Percentiles rank a stretch among this genome's conserved stretches.
Evolutionary conservation across 208 protist genomes (phyloP).

Genomic region (Endotrypanum monterogeii): DNA sequence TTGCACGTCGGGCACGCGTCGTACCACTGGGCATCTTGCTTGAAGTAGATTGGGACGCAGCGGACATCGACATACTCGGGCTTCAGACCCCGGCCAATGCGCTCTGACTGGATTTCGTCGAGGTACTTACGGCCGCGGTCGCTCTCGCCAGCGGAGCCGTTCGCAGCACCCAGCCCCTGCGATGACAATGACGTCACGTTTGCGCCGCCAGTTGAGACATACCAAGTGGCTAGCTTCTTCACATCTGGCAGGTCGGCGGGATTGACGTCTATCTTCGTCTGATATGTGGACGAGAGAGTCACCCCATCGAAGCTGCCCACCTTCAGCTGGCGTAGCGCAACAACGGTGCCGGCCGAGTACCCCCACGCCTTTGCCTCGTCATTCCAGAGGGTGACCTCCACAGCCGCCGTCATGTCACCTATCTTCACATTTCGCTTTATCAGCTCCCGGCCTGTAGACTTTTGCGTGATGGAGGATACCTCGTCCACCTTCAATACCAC

Average conservation of each 20-base stretch:
- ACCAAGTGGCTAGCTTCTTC: constrained; percentile 88
- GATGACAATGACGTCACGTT: constrained; percentile 79
- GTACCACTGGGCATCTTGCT: constrained; percentile 92
- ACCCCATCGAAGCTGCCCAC: constrained; percentile 88
- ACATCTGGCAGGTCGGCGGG: constrained; percentile 70
- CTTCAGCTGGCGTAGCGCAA: constrained; percentile 86
- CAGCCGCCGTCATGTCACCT: constrained; percentile 71
- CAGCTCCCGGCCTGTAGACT: constrained; percentile 82
- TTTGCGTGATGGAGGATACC: constrained; percentile 74
- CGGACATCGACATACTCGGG: constrained; percentile 88
- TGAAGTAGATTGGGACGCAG: constrained; percentile 90
- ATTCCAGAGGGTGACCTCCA: constrained; percentile 92
- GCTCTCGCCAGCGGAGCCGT: constrained; percentile 47
- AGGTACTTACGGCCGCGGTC: constrained; percentile 87
- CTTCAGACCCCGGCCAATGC: constrained; percentile 77
- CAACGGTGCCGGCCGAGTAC: constrained; percentile 62
- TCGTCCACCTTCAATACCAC: constrained; percentile 82
- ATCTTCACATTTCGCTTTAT: constrained; percentile 83
- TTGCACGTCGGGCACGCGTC: constrained; percentile 91
- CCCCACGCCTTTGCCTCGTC: constrained; percentile 80
- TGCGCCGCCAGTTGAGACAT: constrained; percentile 76
- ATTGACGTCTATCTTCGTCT: constrained; percentile 87
- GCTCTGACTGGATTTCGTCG: constrained; percentile 77
- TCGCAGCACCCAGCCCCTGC: constrained; percentile 38
- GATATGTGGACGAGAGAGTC: constrained; percentile 78